Evolutionary conservation across 345 rosid genomes (phyloP), one percentile per base, ranked within the genome.

Genomic region (Eucalyptus shirleyi): DNA sequence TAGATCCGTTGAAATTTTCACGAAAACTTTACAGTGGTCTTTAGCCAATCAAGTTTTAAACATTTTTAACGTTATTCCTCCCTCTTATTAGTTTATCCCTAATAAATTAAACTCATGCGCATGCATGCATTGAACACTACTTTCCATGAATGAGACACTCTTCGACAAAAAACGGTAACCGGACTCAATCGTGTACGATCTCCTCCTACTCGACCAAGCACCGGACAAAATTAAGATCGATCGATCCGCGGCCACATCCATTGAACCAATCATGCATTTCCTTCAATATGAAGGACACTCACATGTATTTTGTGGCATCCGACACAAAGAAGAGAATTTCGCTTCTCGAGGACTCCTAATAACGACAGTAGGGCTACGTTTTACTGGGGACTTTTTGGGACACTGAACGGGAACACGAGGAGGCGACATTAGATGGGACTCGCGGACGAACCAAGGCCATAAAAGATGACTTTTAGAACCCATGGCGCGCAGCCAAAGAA

Each of bases 401-500:
- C 45, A 3, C 47, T 21, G 83, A 77, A 72, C 45, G 47, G 26
- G 45, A 11, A 77, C 83, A 37, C 28, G 83, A 72, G 83, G 83
- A 45, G 47, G 47, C 45, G 83, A 77, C 5, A 37, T 77, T 21
- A 37, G 83, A 77, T 19, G 89, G 86, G 91, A 93, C 93, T 87
- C 16, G 51, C 87, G 86, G 92, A 72, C 55, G 32, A 93, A 91
- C 51, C 89, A 81, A 90, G 89, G 88, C 96, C 96, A 89, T 90
- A 91, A 62, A 92, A 91, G 90, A 88, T 59, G 86, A 88, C 93
- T 94, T 93, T 93, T 67, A 77, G 89, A 93, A 89, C 91, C 89
- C 92, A 90, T 89, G 95, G 96, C 89, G 91, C 91, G 88, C 17
- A 94, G 77, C 69, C 83, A 93, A 94, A 90, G 95, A 91, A 90